Percentiles rank a stretch among this genome's conserved stretches.
Evolutionary conservation across 208 protist genomes (phyloP).

Genomic region (Crithidia acanthocephali): DNA sequence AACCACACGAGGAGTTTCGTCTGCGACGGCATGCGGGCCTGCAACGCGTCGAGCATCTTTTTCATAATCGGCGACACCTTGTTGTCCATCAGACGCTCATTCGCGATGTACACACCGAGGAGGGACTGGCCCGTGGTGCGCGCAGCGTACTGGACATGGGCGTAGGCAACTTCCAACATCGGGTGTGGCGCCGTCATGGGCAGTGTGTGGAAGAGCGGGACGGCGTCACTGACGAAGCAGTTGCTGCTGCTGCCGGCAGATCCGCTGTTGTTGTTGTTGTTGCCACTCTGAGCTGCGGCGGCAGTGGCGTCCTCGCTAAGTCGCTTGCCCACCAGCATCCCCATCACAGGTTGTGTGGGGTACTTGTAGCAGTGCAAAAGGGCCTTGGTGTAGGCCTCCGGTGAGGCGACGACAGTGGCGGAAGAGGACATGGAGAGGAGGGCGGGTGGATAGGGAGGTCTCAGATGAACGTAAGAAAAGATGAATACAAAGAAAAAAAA

Average conservation of each 20-base stretch:
- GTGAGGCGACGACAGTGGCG: slow-evolving; percentile 54
- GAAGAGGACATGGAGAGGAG: slow-evolving; percentile 27
- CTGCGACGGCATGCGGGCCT: slow-evolving; percentile 35
- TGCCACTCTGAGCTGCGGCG: neutral
- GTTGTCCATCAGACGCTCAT: slow-evolving; percentile 71
- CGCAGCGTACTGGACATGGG: slow-evolving; percentile 67
- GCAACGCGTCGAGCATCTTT: slow-evolving; percentile 48
- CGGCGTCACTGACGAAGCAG: slow-evolving; percentile 68
- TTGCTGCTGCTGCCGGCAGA: slow-evolving; percentile 21
- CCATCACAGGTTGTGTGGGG: slow-evolving; percentile 78
- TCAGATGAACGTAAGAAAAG: too few species aligned
- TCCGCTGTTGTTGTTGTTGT: slow-evolving; percentile 6
- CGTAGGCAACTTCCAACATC: slow-evolving; percentile 83
- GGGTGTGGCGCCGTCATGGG: slow-evolving; percentile 80
- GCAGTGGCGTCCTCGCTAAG: slow-evolving; percentile 34
- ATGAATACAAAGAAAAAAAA: too few species aligned
- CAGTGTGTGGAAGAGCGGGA: slow-evolving; percentile 83
- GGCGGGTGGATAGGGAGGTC: neutral
- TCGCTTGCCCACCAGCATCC: slow-evolving; percentile 85
- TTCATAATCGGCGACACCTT: slow-evolving; percentile 44
- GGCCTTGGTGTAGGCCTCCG: slow-evolving; percentile 82
- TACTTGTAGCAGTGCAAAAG: slow-evolving; percentile 89
- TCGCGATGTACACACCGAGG: slow-evolving; percentile 85
- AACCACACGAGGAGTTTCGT: slow-evolving; percentile 63
- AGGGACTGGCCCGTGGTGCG: slow-evolving; percentile 69